Evolutionary conservation across 352 stramenopile species (phyloP).

Genomic region (Phytophthora podocarpi): DNA sequence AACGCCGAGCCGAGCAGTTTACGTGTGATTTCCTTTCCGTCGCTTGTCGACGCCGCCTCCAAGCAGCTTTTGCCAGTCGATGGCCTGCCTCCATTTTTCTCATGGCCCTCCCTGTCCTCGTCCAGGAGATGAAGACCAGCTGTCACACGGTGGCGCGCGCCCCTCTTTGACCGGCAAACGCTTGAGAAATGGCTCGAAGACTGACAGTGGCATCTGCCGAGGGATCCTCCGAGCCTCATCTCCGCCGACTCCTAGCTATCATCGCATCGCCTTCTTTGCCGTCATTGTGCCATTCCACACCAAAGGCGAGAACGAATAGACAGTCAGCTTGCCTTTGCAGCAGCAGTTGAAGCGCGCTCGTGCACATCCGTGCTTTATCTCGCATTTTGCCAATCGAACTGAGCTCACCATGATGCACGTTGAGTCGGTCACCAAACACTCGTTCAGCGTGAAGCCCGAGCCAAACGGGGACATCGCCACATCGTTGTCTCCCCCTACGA

Average conservation of each 20-base stretch:
- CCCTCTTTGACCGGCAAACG: not conserved
- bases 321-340: no score
- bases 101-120: constrained; percentile 11
- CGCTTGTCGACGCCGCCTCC: no score
- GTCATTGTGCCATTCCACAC: constrained; percentile 31
- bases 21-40: no score
- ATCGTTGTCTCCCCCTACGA: not conserved
- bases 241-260: constrained; percentile 20
- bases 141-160: constrained; percentile 19
- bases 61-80: constrained; percentile 23
- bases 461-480: not conserved
- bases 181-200: constrained; percentile 33
- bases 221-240: constrained; percentile 18
- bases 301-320: not conserved
- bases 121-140: constrained; percentile 22
- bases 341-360: constrained; percentile 7
- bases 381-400: constrained; percentile 27
- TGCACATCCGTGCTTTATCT: constrained; percentile 10
- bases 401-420: constrained; percentile 24
- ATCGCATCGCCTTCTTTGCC: not conserved
- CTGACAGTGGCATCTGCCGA: constrained; percentile 22
- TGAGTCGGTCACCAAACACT: constrained; percentile 21
- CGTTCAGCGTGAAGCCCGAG: constrained; percentile 6
- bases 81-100: constrained; percentile 3
- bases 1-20: no score